These are phyloP conservation scores for Stereocaulon alpinum DNA, from an alignment of 495 filamentous ascomycete genomes.

Conservation along the genomic window DNA sequence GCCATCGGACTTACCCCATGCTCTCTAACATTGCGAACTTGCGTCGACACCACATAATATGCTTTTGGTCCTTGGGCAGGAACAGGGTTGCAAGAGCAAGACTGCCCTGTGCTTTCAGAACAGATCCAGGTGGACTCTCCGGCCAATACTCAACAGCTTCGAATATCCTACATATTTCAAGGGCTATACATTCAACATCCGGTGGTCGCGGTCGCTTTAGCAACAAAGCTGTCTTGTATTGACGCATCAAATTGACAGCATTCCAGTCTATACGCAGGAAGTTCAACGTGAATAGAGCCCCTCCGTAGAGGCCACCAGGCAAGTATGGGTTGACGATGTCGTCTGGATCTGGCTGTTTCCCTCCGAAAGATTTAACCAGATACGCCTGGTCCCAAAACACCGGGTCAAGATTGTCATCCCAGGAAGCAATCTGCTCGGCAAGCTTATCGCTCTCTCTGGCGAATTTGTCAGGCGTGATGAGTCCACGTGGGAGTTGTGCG, in stretches of 20 bases:
- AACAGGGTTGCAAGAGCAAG: constrained; percentile 70
- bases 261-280: constrained; percentile 68
- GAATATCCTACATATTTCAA: constrained; percentile 63
- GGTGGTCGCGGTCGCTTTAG: constrained; percentile 39
- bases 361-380: constrained; percentile 48
- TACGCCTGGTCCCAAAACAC: constrained; percentile 46
- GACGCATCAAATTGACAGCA: constrained; percentile 69
- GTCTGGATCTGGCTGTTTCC: constrained; percentile 42
- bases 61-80: constrained; percentile 56
- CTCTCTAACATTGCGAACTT: constrained; percentile 72
- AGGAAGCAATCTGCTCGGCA: constrained; percentile 40
- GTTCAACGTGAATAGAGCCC: constrained; percentile 62
- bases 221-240: constrained; percentile 52
- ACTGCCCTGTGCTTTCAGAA: constrained; percentile 64
- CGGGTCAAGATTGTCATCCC: constrained; percentile 48
- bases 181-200: constrained; percentile 50
- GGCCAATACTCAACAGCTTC: constrained; percentile 69
- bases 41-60: constrained; percentile 74
- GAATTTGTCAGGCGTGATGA: constrained; percentile 58
- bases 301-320: constrained; percentile 54
- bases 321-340: constrained; percentile 66
- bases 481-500: constrained; percentile 50
- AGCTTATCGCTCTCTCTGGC: constrained; percentile 48
- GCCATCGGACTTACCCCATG: constrained; percentile 56
- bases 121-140: constrained; percentile 53